Evolutionary conservation across 2,329 filamentous ascomycete genomes (phyloP).

Genomic region (Trichoderma lentiforme): DNA sequence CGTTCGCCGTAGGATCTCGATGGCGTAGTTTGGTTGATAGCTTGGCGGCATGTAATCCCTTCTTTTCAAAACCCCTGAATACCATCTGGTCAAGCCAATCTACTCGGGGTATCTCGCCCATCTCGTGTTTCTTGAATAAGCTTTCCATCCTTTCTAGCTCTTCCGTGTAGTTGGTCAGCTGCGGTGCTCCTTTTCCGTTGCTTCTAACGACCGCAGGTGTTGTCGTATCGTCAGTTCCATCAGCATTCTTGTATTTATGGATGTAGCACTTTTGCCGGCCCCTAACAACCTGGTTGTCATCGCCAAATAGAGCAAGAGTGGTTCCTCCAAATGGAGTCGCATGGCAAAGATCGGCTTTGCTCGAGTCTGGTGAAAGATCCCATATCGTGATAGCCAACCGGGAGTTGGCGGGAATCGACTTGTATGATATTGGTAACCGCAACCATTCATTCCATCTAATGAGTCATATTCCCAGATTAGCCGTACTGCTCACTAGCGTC

Average conservation of each 20-base stretch:
- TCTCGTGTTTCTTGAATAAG: conserved; percentile 95
- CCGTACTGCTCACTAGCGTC: background rate
- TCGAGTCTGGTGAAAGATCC: conserved; percentile 83
- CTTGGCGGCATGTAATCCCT: conserved; percentile 61
- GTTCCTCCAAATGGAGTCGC: conserved; percentile 92
- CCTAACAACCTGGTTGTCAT: conserved; percentile 85
- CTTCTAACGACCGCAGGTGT: conserved; percentile 67
- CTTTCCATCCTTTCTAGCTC: conserved; percentile 88
- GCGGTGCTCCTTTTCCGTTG: conserved; percentile 48
- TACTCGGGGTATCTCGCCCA: conserved; percentile 89
- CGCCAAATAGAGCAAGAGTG: conserved; percentile 86
- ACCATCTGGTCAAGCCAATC: conserved; percentile 96
- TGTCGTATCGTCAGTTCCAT: conserved; percentile 74
- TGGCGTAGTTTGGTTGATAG: conserved; percentile 59
- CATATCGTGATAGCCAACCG: conserved; percentile 90
- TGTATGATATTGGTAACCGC: conserved; percentile 78
- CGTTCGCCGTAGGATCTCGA: conserved; percentile 40
- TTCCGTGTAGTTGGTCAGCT: conserved; percentile 67
- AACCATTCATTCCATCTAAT: conserved; percentile 94
- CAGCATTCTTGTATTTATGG: conserved; percentile 76
- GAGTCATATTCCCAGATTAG: background rate
- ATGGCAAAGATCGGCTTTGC: conserved; percentile 66
- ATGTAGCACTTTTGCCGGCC: conserved; percentile 88
- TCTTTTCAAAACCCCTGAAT: conserved; percentile 83
- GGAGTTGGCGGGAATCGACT: conserved; percentile 74